A percentile compares a stretch with the other conserved stretches of the same genome.
These are phyloP conservation scores for Gymnopilus junonius DNA, from an alignment of 768 basidiomycete species.

Conservation along the genomic window DNA sequence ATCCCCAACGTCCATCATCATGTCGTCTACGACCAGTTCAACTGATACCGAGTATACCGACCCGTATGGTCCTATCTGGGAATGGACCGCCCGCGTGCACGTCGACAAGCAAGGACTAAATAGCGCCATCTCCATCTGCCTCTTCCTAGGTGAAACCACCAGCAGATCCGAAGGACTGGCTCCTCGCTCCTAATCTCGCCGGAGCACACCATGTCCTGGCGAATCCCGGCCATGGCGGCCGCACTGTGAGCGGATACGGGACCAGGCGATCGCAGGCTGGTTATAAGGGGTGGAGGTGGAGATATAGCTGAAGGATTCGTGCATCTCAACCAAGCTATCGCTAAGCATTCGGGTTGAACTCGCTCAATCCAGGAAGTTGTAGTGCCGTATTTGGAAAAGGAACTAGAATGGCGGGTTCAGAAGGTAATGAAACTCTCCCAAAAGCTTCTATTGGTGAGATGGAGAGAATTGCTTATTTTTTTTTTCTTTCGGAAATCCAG, in stretches of 20 bases:
- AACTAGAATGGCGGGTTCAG: slow-evolving; percentile 46
- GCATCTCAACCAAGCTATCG: slow-evolving; percentile 42
- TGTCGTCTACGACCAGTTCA: neutral
- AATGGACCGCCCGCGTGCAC: slow-evolving; percentile 48
- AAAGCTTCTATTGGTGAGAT: neutral
- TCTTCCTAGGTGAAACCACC: slow-evolving; percentile 53
- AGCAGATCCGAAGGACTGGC: slow-evolving; percentile 43
- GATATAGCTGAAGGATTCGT: slow-evolving; percentile 44
- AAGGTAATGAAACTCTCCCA: slow-evolving; percentile 32
- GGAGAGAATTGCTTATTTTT: neutral
- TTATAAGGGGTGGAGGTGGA: too few relatives aligned
- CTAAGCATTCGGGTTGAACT: slow-evolving; percentile 28
- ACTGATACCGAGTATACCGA: neutral
- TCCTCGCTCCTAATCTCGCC: slow-evolving; percentile 36
- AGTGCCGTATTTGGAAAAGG: slow-evolving; percentile 40
- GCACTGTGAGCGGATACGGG: too few relatives aligned
- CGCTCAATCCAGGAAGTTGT: slow-evolving; percentile 42
- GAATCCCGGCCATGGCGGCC: too few relatives aligned
- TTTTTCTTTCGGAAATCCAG: slow-evolving; percentile 11
- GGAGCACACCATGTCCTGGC: slow-evolving; percentile 51
- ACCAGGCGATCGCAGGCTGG: too few relatives aligned
- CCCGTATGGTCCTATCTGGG: slow-evolving; percentile 23
- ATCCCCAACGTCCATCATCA: too few relatives aligned
- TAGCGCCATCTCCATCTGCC: slow-evolving; percentile 42
- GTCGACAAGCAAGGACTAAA: slow-evolving; percentile 48